Conservation (phyloP, 129 eudicot species). For the Rutidosis leptorrhynchoides region DNA sequence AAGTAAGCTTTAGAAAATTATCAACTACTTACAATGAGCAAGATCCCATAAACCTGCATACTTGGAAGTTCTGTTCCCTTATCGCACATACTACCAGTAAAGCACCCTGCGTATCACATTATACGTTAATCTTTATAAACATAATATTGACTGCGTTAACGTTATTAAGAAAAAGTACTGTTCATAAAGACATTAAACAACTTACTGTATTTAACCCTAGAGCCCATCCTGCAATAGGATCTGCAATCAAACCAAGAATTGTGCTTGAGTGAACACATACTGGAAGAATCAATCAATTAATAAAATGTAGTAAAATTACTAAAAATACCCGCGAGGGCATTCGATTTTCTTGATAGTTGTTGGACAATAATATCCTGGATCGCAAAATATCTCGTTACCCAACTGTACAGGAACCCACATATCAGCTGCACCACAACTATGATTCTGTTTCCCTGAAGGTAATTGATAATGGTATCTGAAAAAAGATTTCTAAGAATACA, state of each 20-base stretch:
- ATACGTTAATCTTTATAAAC: neutral
- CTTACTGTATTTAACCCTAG: constrained; percentile 60
- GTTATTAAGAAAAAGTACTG: neutral
- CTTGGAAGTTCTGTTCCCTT: constrained; percentile 70
- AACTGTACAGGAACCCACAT: constrained; percentile 62
- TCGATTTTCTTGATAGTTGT: constrained; percentile 52
- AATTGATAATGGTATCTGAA: constrained; percentile 85
- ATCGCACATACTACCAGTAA: constrained; percentile 64
- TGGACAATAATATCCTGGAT: constrained; percentile 93
- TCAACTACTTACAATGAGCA: constrained; percentile 73
- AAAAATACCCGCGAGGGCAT: constrained; percentile 64
- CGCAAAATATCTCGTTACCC: constrained; percentile 68
- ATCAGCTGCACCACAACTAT: constrained; percentile 93
- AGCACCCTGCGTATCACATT: constrained; percentile 59
- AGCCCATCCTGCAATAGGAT: constrained; percentile 81
- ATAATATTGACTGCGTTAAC: neutral
- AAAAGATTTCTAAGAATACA: constrained; percentile 37
- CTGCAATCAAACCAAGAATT: constrained; percentile 42
- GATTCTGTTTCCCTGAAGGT: constrained; percentile 79
- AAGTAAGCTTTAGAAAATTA: neutral
- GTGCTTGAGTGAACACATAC: constrained; percentile 12
- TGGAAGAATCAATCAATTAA: constrained; percentile 4
- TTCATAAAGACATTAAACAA: neutral
- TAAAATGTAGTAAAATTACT: neutral
- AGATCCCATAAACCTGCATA: constrained; percentile 65